Conservation (phyloP, 345 rosid genomes). For the Hibiscus syriacus region DNA sequence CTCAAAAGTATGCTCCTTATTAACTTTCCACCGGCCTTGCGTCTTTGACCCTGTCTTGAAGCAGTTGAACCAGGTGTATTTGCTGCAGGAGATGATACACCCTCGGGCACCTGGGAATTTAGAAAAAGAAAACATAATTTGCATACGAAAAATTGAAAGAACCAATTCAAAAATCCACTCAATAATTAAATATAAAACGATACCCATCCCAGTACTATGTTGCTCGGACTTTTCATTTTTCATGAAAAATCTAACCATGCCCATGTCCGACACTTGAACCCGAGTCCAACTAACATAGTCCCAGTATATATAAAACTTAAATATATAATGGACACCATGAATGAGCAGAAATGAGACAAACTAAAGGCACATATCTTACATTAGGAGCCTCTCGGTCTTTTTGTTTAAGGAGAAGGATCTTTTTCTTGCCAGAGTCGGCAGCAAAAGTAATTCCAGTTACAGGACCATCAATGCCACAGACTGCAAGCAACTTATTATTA, state of each 20-base stretch:
- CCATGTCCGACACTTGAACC: too few relatives aligned
- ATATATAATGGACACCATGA: neutral
- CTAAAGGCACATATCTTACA: conserved; percentile 29
- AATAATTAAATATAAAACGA: neutral
- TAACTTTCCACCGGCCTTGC: conserved; percentile 41
- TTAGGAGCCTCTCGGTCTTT: conserved; percentile 34
- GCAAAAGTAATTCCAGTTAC: conserved; percentile 39
- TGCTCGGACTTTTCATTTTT: too few relatives aligned
- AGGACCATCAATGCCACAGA: conserved; percentile 29
- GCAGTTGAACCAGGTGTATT: conserved; percentile 17
- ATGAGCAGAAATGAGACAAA: neutral
- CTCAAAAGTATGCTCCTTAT: conserved; percentile 42
- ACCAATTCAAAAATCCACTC: neutral
- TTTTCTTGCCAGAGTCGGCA: conserved; percentile 54
- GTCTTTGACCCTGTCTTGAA: conserved; percentile 35
- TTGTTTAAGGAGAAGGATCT: conserved; percentile 40
- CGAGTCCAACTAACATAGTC: too few relatives aligned
- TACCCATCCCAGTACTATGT: neutral
- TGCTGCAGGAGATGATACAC: conserved; percentile 22
- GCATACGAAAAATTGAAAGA: neutral
- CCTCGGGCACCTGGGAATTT: conserved; percentile 26
- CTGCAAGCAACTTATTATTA: conserved; percentile 20
- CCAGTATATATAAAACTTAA: neutral
- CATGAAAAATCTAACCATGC: too few relatives aligned
- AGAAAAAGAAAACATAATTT: conserved; percentile 12